A percentile compares a stretch with the other conserved stretches of the same genome.
These are phyloP conservation scores for Pisolithus marmoratus DNA, from an alignment of 768 basidiomycete species.

Conservation along the genomic window DNA sequence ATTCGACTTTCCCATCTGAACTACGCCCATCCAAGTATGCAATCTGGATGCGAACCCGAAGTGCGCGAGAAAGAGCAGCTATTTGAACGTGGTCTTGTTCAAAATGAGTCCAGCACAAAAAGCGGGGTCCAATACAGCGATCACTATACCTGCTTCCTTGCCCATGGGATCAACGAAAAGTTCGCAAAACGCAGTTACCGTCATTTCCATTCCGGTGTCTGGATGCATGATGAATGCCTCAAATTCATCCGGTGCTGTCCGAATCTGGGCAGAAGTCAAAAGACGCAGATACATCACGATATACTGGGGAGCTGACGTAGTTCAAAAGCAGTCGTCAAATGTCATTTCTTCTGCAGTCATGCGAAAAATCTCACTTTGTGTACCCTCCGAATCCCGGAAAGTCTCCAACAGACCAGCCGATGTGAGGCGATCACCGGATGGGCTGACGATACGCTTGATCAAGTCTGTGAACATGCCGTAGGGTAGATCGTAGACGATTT, in stretches of 20 bases:
- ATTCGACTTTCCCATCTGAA: constrained; percentile 48
- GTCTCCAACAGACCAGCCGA: constrained; percentile 29
- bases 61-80: constrained; percentile 62
- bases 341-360: not conserved
- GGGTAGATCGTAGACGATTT: constrained; percentile 69
- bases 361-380: constrained; percentile 40
- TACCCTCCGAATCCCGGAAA: constrained; percentile 39
- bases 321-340: constrained; percentile 3
- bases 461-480: constrained; percentile 57
- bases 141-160: constrained; percentile 61
- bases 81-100: constrained; percentile 74
- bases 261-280: constrained; percentile 79
- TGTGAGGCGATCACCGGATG: constrained; percentile 28
- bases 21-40: constrained; percentile 76
- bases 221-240: constrained; percentile 73
- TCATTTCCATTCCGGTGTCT: constrained; percentile 54
- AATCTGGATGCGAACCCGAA: constrained; percentile 62
- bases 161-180: constrained; percentile 72
- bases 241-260: constrained; percentile 53
- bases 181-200: constrained; percentile 64
- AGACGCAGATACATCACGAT: constrained; percentile 79
- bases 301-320: constrained; percentile 52
- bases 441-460: constrained; percentile 22
- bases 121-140: not conserved
- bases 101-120: not conserved